Conservation (phyloP, 768 basidiomycete genomes). For the Leccinum aurantiacum region DNA sequence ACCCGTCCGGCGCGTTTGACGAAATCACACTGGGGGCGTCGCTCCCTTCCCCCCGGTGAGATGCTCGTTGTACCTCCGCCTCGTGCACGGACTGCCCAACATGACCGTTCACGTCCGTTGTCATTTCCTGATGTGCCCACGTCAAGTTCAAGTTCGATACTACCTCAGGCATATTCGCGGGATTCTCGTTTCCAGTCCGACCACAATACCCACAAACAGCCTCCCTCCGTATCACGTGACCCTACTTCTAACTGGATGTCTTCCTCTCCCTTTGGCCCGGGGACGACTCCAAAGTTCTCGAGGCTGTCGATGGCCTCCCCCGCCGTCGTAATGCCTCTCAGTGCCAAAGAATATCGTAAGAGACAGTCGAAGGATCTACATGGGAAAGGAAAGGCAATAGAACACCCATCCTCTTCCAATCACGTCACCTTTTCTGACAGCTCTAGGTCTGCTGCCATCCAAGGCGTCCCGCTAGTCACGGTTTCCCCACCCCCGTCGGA, state of each 20-base stretch:
- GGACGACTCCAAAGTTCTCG: slow-evolving; percentile 29
- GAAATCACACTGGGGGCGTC: slow-evolving; percentile 12
- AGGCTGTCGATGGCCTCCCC: slow-evolving; percentile 30
- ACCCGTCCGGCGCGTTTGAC: slow-evolving; percentile 11
- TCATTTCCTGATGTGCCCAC: slow-evolving; percentile 3
- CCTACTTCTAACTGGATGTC: slow-evolving; percentile 29
- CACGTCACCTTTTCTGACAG: slow-evolving; percentile 18
- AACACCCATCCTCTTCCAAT: not conserved
- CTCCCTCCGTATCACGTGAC: slow-evolving; percentile 26
- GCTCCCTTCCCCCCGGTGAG: slow-evolving; percentile 7
- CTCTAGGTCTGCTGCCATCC: not conserved
- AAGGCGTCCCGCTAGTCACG: slow-evolving; percentile 11
- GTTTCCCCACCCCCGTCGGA: slow-evolving; percentile 18
- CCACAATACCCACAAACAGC: slow-evolving; percentile 12
- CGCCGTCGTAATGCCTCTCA: slow-evolving; percentile 33
- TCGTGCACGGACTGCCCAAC: slow-evolving; percentile 22
- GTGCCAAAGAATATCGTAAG: slow-evolving; percentile 29
- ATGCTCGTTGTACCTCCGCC: slow-evolving; percentile 16
- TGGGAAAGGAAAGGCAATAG: slow-evolving; percentile 12
- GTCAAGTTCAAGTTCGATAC: not conserved
- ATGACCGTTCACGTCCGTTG: slow-evolving; percentile 17
- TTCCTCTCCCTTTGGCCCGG: slow-evolving; percentile 32
- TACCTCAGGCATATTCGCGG: slow-evolving; percentile 14
- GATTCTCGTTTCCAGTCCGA: slow-evolving; percentile 10
- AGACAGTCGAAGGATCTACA: slow-evolving; percentile 13